Evolutionary conservation across 176 grass and related monocot genomes (phyloP), one percentile per base, ranked within the genome.

Genomic region (Eragrostis curvula): DNA sequence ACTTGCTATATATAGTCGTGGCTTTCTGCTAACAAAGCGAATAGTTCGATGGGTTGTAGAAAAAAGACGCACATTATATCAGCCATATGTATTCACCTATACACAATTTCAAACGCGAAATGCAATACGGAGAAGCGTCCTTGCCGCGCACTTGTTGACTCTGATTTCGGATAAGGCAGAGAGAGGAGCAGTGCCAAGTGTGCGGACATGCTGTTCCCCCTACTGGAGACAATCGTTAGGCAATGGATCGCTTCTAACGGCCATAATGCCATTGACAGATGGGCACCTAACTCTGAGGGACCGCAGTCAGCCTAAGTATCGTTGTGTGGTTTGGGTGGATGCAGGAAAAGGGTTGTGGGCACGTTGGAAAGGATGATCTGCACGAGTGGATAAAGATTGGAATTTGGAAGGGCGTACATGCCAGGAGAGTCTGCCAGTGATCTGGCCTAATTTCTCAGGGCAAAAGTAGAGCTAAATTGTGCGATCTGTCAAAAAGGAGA

Each of bases 321-420:
- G 10, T 17, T 9, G 16, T 14, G 73, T 1, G n/a, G 12, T 70
- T 47, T 27, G 13, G 44, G 23, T 71, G 2, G 5, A 71, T 48
- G 12, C 14, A 2, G n/a, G n/a, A 77, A 43, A 61, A 45, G 7
- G 18, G 57, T 47, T 32, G 48, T 13, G 14, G 36, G 36, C 78
- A 80, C 78, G n/a, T 69, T 25, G 49, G 49, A 80, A 69, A 80
- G 78, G 14, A 27, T 43, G 65, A 80, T 80, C 7, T 80, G 36
- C 49, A 56, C n/a, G 36, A 43, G 49, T 17, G 36, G 65, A 69
- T 69, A 79, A 55, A 44, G 49, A 56, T 80, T 21, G 5, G 48
- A 57, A 80, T 68, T 80, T 41, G 41, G 5, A 20, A 13, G 9
- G 49, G 64, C 32, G 10, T 71, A 50, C 27, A 28, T 20, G 27